phyloP scores from a whole-genome alignment of 2,329 filamentous ascomycete genomes.

The Pseudogymnoascus sp. region DNA sequence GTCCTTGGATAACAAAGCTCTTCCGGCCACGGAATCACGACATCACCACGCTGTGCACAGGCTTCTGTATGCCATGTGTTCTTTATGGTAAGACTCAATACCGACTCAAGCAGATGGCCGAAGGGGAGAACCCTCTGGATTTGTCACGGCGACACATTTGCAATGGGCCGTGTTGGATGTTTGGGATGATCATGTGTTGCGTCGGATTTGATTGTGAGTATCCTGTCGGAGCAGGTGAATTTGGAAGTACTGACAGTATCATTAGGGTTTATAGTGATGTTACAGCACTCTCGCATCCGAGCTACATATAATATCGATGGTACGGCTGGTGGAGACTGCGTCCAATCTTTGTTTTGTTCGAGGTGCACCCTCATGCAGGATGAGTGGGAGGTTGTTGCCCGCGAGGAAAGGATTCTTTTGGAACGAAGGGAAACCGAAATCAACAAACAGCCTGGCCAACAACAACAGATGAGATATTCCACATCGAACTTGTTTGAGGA shows the following conservation, averaged over 20 bases:
- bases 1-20: constrained; percentile 31
- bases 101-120: constrained; percentile 30
- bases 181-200: constrained; percentile 21
- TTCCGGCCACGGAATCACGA: constrained; percentile 28
- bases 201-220: constrained; percentile 12
- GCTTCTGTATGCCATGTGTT: constrained; percentile 34
- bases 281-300: constrained; percentile 32
- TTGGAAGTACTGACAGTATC: background rate
- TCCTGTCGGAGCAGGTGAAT: background rate
- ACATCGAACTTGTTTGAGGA: constrained; percentile 5
- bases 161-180: constrained; percentile 33
- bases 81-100: constrained; percentile 36
- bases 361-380: constrained; percentile 35
- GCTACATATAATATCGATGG: constrained; percentile 36
- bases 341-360: constrained; percentile 31
- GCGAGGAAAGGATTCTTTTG: constrained; percentile 26
- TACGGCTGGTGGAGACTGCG: constrained; percentile 27
- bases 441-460: constrained; percentile 12
- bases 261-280: constrained; percentile 23
- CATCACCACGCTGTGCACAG: constrained; percentile 30
- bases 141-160: constrained; percentile 28
- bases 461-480: constrained; percentile 19
- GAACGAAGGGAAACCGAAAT: background rate
- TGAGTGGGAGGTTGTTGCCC: constrained; percentile 35
- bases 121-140: constrained; percentile 33